Evolutionary conservation across 805 yeast species (phyloP).

Genomic region (Metschnikowia anglica): DNA sequence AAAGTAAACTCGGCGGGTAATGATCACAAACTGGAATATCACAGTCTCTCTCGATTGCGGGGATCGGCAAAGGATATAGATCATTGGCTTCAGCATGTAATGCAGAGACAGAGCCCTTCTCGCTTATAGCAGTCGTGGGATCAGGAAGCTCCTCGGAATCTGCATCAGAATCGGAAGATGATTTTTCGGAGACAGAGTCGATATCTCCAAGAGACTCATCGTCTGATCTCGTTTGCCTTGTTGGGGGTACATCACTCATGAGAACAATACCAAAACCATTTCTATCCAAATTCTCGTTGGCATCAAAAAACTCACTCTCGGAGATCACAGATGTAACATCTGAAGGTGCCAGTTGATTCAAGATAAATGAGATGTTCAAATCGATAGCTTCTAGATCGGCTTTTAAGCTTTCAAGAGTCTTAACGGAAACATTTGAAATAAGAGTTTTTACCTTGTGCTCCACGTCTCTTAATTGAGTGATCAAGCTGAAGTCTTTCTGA

Average conservation of each 20-base stretch:
- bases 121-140: conserved; percentile 3
- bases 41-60: conserved; percentile 50
- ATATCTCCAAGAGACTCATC: conserved; percentile 24
- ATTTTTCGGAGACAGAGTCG: conserved; percentile 20
- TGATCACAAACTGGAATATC: conserved; percentile 59
- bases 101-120: not conserved
- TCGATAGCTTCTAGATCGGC: conserved; percentile 4
- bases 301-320: conserved; percentile 51
- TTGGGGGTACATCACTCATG: conserved; percentile 24
- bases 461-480: conserved; percentile 3
- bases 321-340: conserved; percentile 34
- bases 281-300: conserved; percentile 51
- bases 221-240: conserved; percentile 12
- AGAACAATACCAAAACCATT: conserved; percentile 58
- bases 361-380: conserved; percentile 1
- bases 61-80: conserved; percentile 67
- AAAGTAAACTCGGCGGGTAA: conserved; percentile 78
- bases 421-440: not conserved
- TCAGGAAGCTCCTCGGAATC: conserved; percentile 17
- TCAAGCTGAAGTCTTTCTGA: not conserved
- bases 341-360: conserved; percentile 7
- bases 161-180: conserved; percentile 19
- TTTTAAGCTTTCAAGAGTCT: conserved; percentile 2
- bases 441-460: conserved; percentile 3
- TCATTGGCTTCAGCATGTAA: conserved; percentile 24